phyloP scores from a whole-genome alignment of 768 basidiomycete genomes.

The Phlegmacium glaucopus region DNA sequence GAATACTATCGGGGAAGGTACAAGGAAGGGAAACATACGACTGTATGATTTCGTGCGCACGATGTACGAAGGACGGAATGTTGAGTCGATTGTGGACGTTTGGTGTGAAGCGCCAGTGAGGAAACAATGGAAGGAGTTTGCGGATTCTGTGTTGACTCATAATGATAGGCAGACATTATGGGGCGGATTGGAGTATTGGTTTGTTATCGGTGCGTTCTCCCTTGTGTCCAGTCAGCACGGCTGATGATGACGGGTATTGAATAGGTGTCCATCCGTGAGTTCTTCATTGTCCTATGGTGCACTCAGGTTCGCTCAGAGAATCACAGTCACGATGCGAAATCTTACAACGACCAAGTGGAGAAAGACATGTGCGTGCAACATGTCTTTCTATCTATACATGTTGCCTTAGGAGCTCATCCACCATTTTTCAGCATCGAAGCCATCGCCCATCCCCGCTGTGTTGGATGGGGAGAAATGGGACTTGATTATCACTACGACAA shows the following conservation, averaged over 20 bases:
- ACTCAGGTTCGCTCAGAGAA: background rate
- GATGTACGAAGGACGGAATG: conserved; percentile 53
- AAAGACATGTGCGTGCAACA: conserved; percentile 51
- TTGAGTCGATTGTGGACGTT: conserved; percentile 76
- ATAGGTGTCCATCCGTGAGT: conserved; percentile 74
- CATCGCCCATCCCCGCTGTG: conserved; percentile 76
- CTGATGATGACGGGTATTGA: conserved; percentile 5
- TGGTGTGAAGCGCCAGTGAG: conserved; percentile 84
- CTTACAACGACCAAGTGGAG: conserved; percentile 68
- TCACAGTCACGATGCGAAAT: conserved; percentile 64
- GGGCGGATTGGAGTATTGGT: conserved; percentile 76
- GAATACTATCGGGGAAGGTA: conserved; percentile 60
- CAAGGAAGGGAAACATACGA: conserved; percentile 46
- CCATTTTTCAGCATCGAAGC: conserved; percentile 53
- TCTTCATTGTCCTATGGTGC: background rate
- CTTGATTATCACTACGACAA: conserved; percentile 84
- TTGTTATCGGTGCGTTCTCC: conserved; percentile 68
- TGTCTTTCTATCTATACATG: background rate
- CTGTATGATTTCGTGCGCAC: conserved; percentile 65
- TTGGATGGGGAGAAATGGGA: conserved; percentile 88
- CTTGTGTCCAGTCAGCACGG: too few species aligned
- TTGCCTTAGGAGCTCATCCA: background rate
- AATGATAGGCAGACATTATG: conserved; percentile 41
- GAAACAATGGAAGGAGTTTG: conserved; percentile 63
- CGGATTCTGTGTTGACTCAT: conserved; percentile 61